Base-by-base conservation (phyloP, 805 yeast species). In the Candida arabinofermentans region DNA sequence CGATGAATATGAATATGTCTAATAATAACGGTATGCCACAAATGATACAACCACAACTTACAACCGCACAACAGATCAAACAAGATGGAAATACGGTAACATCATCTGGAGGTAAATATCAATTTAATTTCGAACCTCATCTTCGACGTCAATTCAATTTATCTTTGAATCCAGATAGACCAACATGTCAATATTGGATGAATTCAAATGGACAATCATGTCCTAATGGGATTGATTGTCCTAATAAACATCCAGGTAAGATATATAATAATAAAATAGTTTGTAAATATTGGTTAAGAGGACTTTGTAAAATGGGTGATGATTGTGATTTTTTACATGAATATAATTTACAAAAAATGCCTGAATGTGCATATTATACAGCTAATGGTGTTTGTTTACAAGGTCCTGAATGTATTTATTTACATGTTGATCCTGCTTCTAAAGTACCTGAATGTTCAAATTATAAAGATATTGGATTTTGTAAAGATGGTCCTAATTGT, bases 271-370 rank as follows among this genome's bases (percentile, higher is more conserved):
- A 83, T 61, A 83, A 84, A 61, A 87, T 93, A 40, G 99, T 93
- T 4, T 93, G 99, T 62, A 91, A 93, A 71, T 97, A 93, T 69
- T 93, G 99, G 99, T 76, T 93, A 27, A 77, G 97, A 50, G 99
- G 99, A 0, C 74, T 93, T 27, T 93, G 99, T 66, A 93, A 93
- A 66, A 91, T 91, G 70, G 95, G 95, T 38, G 96, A 89, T 53
- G 87, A 86, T 51, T 93, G 99, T 64, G 99, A 93, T 68, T 93
- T 87, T 56, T 66, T 93, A 34, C 99, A 93, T 64, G 99, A 93
- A 60, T 90, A 90, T 58, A 91, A 93, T 58, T 67, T 93, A 53
- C 73, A 95, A 46, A 88, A 86, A 64, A 91, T 93, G 95, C 98
- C 98, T 3, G 99, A 93, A 62, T 93, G 99, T 62, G 76, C 88